A percentile compares a stretch with the other conserved stretches of the same genome.
Conservation (phyloP, 768 basidiomycete genomes). For the Hygrocybe coccinea region DNA sequence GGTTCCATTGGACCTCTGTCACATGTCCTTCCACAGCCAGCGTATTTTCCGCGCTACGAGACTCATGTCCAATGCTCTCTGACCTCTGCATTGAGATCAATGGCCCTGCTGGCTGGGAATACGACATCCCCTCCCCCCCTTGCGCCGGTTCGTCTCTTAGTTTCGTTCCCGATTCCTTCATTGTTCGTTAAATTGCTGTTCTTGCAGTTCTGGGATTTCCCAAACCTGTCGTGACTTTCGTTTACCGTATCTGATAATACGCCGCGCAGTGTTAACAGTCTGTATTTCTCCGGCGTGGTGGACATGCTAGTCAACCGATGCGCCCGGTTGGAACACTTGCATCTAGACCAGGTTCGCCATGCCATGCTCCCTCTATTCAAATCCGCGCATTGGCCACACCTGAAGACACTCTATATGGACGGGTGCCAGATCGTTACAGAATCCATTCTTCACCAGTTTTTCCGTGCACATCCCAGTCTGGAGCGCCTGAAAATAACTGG, state of each 20-base stretch:
- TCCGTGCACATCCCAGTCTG: not conserved
- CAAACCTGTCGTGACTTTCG: not conserved
- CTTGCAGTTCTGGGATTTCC: not conserved
- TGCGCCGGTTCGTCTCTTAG: no score
- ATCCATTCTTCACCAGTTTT: no score
- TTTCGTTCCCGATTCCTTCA: not conserved
- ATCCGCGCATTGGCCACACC: not conserved
- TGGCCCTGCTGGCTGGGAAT: no score
- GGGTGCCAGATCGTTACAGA: not conserved
- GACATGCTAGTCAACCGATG: not conserved
- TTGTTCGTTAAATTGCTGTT: no score
- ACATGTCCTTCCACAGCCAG: not conserved
- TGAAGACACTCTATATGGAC: not conserved
- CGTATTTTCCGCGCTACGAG: not conserved
- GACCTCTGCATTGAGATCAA: not conserved
- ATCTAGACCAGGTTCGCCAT: not conserved
- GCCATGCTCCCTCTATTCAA: not conserved
- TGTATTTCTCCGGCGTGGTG: not conserved
- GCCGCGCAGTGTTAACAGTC: no score
- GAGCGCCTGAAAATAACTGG: not conserved
- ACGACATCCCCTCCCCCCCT: no score
- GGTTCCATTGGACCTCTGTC: not conserved
- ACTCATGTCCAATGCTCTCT: not conserved
- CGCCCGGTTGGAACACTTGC: not conserved
- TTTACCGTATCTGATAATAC: not conserved